Evolutionary conservation across 2,329 filamentous ascomycete species (phyloP).

Genomic region (Penicillium sp.): DNA sequence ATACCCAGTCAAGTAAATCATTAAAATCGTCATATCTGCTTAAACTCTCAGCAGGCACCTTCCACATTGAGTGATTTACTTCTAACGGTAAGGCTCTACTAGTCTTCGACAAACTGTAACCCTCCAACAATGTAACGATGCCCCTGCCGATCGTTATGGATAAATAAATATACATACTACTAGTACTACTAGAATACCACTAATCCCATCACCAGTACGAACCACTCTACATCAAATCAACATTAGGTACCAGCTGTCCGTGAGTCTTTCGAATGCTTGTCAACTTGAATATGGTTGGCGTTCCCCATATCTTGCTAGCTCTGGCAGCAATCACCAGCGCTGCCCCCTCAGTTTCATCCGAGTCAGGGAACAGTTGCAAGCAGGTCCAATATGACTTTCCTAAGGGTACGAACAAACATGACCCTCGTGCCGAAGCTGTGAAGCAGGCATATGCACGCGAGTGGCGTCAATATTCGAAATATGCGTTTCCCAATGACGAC

Average conservation of each 20-base stretch:
- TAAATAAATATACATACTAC: too few species aligned
- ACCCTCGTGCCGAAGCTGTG: constrained; percentile 23
- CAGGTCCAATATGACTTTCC: constrained; percentile 25
- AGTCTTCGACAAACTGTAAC: constrained; percentile 2
- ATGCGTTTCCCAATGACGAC: constrained; percentile 26
- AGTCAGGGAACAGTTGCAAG: constrained; percentile 14
- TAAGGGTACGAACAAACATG: constrained; percentile 19
- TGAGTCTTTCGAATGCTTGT: too few species aligned
- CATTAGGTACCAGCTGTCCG: too few species aligned
- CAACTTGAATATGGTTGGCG: constrained; percentile 7
- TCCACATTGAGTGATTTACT: not conserved
- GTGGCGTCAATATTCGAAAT: constrained; percentile 26
- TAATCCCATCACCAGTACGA: not conserved
- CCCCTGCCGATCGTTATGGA: constrained; percentile 14
- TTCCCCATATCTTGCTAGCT: constrained; percentile 11
- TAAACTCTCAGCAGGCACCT: not conserved
- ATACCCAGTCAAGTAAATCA: not conserved
- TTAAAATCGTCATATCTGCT: not conserved
- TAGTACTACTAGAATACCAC: constrained; percentile 8
- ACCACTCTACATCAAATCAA: not conserved
- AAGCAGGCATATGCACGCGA: constrained; percentile 23
- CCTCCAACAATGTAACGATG: constrained; percentile 17
- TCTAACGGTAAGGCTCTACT: not conserved
- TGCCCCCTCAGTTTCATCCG: constrained; percentile 1
- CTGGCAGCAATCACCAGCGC: constrained; percentile 8